These are phyloP conservation scores for Pelagophyceae sp. DNA, from an alignment of 352 stramenopile genomes.

Conservation along the genomic window DNA sequence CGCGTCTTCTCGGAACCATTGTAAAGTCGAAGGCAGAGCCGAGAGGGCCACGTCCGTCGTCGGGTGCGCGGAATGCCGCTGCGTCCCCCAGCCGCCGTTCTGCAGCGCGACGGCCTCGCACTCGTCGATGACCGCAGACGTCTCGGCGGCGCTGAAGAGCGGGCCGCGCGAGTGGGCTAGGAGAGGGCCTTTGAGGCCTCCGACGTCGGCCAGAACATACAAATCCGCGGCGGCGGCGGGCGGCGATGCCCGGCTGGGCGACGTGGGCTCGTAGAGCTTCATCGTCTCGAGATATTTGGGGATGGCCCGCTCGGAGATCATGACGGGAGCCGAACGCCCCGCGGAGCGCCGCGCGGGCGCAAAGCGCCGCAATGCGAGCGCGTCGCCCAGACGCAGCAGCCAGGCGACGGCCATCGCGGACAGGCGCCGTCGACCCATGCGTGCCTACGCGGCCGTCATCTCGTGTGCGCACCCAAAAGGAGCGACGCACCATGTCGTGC, in stretches of 20 bases:
- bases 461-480: no score
- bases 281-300: neutral
- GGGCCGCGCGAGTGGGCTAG: neutral
- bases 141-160: neutral
- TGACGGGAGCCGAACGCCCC: no score
- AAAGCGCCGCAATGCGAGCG: no score
- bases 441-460: no score
- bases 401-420: no score
- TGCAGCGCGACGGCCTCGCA: neutral
- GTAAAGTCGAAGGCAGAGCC: slow-evolving; percentile 32
- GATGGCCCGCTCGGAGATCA: slow-evolving; percentile 8
- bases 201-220: neutral
- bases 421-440: no score
- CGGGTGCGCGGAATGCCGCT: slow-evolving; percentile 34
- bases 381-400: no score
- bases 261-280: neutral
- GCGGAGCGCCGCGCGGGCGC: no score
- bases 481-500: no score
- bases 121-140: neutral
- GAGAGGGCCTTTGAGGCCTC: neutral
- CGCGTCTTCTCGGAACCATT: slow-evolving; percentile 28
- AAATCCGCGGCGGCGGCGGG: neutral
- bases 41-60: slow-evolving; percentile 39
- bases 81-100: slow-evolving; percentile 32
- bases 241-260: no score